Conservation (phyloP, 495 filamentous ascomycete species). For the Lasiosphaeris hirsuta region DNA sequence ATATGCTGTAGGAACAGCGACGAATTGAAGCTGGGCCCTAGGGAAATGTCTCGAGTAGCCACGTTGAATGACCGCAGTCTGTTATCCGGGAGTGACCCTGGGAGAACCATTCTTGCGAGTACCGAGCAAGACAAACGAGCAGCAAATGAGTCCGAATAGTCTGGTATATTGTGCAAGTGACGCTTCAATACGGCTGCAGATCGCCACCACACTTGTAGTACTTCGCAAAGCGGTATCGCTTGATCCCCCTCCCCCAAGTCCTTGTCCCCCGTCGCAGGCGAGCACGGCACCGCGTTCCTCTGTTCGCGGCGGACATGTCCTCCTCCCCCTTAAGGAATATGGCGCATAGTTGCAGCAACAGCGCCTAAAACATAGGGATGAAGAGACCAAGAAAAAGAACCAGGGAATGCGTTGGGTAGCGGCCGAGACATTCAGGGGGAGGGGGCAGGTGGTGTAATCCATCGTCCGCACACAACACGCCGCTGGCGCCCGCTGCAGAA, state of each 20-base stretch:
- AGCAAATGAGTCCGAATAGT: neutral
- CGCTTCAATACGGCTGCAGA: neutral
- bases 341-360: constrained; percentile 6
- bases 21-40: no score
- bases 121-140: neutral
- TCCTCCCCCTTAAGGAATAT: constrained; percentile 5
- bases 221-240: constrained; percentile 3
- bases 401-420: neutral
- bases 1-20: neutral
- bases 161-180: constrained; percentile 1
- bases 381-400: neutral
- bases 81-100: neutral
- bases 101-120: neutral
- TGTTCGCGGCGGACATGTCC: constrained; percentile 11
- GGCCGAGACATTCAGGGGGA: constrained; percentile 8
- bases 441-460: neutral
- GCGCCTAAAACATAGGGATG: neutral
- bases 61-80: no score
- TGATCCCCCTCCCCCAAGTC: constrained; percentile 3
- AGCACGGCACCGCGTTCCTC: constrained; percentile 15
- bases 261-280: constrained; percentile 25
- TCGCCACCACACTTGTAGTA: constrained; percentile 22
- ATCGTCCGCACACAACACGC: no score
- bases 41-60: no score
- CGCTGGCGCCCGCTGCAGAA: no score